Base-by-base conservation (phyloP, 1,284 basidiomycete genomes). In the Ustilago bromivora region DNA sequence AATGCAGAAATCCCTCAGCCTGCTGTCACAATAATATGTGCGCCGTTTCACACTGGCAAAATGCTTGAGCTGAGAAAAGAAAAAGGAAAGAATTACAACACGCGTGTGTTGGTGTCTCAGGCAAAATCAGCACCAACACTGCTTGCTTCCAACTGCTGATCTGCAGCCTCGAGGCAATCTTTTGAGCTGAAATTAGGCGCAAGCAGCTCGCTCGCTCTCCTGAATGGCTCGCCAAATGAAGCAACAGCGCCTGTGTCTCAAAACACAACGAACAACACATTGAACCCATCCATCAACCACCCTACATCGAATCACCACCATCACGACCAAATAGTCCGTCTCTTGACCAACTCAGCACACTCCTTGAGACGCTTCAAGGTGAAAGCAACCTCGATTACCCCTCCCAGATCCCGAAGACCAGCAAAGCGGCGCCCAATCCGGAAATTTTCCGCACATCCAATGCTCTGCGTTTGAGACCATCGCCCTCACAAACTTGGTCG, bases 21-120 rank as follows among this genome's bases (percentile, higher is more conserved):
- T 28, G 23, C 23, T 28, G 23, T 28, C 23, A 28, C 23, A 28
- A 28, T 28, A 28, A 28, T 28, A 28, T 17, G 40, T 15, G 57
- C 53, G 53, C 34, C n/a, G 15, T 10, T n/a, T 10, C 35, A 17
- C 19, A 56, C 19, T 12, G 46, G 13, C n/a, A 19, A 10, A 49
- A 2, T 9, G 46, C 23, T 28, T 49, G n/a, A 49, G 46, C 46
- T 19, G 46, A 49, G 46, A 28, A 55, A 38, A 38, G 32, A 55
- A 55, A 55, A 55, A 38, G n/a, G 28, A 53, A 53, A 35, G 32
- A 38, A 55, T 38, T 55, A 12, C 34, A 52, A 53, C 51, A 38
- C 53, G 54, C 41, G 52, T 38, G 60, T 61, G 52, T 59, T 60
- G 58, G 58, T 62, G 53, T 63, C 23, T 63, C 43, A 56, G 32